A percentile compares a stretch with the other conserved stretches of the same genome.
Evolutionary conservation across 345 rosid genomes (phyloP).

Genomic region (Laguncularia racemosa): DNA sequence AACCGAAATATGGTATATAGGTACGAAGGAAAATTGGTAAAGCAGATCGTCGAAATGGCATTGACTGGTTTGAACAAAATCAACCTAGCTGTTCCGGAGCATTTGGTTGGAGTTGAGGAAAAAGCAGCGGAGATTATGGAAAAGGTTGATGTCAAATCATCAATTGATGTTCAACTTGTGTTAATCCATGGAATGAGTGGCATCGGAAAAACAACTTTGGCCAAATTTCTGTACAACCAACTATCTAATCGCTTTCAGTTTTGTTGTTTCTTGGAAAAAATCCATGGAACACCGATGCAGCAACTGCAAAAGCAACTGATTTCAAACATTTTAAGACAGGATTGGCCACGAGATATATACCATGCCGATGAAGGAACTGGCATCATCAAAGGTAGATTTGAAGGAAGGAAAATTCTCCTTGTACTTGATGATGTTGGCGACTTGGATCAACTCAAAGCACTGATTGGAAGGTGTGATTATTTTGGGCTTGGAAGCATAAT

Average conservation of each 20-base stretch:
- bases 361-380: not conserved
- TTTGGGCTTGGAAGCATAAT: conserved; percentile 4
- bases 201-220: conserved; percentile 8
- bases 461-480: not conserved
- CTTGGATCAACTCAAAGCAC: not conserved
- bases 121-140: not conserved
- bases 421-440: not conserved
- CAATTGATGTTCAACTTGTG: not conserved
- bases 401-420: not conserved
- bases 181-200: conserved; percentile 4
- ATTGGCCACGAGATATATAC: not conserved
- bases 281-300: not conserved
- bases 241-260: not conserved
- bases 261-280: conserved; percentile 2
- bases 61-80: not conserved
- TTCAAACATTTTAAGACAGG: not conserved
- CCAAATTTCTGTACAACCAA: not conserved
- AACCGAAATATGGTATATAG: not conserved
- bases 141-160: not conserved
- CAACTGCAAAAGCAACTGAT: not conserved
- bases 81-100: not conserved
- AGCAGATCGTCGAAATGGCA: not conserved
- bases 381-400: not conserved
- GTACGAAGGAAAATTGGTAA: not conserved
- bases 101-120: conserved; percentile 9